phyloP scores from a whole-genome alignment of 2,329 filamentous ascomycete species.

The Diatrype stigma region DNA sequence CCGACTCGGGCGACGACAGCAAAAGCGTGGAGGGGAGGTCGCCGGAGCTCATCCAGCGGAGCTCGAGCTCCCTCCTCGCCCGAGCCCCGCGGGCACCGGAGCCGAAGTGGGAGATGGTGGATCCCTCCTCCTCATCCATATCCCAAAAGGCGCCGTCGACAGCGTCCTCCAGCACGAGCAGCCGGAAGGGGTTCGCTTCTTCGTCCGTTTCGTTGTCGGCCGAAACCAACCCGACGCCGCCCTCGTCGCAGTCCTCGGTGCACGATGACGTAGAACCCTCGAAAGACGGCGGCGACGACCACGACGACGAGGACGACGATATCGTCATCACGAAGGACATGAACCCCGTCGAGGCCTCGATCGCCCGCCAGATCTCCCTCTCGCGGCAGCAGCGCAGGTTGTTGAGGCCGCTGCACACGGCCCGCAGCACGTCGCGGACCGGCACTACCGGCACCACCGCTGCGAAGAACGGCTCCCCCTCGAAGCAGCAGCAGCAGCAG shows the following conservation, averaged over 20 bases:
- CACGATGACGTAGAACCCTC: constrained; percentile 37
- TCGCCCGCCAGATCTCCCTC: constrained; percentile 64
- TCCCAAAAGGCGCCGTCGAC: constrained; percentile 27
- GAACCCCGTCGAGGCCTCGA: constrained; percentile 60
- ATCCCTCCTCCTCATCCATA: constrained; percentile 26
- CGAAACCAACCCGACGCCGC: constrained; percentile 29
- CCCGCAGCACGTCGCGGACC: constrained; percentile 16
- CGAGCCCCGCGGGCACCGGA: constrained; percentile 30
- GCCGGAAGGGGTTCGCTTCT: constrained; percentile 27
- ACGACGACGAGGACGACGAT: constrained; percentile 5
- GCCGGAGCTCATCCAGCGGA: constrained; percentile 29
- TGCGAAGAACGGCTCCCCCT: constrained; percentile 18
- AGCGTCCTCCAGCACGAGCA: constrained; percentile 20
- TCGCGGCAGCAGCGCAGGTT: constrained; percentile 58
- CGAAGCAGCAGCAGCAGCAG: constrained; percentile 1
- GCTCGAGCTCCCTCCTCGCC: background rate
- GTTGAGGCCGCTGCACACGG: constrained; percentile 48
- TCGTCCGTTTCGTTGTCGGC: constrained; percentile 29
- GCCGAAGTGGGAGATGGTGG: constrained; percentile 46
- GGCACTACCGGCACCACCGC: constrained; percentile 6
- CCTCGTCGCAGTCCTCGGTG: constrained; percentile 23
- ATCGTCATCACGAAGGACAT: constrained; percentile 20
- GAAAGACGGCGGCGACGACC: constrained; percentile 1
- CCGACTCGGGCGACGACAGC: constrained; percentile 20
- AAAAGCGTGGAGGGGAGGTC: constrained; percentile 22